Evolutionary conservation across 179 eudicot species (phyloP).

Genomic region (Silene coronaria): DNA sequence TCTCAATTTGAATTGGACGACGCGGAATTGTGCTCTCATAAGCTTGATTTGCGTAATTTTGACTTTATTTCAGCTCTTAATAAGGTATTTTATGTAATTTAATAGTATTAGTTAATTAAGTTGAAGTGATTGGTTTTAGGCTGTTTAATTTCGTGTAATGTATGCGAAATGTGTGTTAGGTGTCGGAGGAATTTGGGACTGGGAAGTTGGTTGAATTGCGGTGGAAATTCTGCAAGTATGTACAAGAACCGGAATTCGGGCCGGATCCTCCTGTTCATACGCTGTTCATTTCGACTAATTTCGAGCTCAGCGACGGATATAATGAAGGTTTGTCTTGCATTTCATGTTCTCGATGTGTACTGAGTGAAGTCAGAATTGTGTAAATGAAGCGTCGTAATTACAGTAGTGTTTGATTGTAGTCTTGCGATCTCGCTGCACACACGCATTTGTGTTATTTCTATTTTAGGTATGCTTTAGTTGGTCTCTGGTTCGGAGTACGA

Average conservation of each 20-base stretch:
- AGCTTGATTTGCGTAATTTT: constrained; percentile 30
- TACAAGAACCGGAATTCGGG: constrained; percentile 78
- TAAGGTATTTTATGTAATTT: neutral
- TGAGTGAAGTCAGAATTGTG: neutral
- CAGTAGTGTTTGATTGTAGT: neutral
- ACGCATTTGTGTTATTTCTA: too few relatives aligned
- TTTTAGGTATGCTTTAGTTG: too few relatives aligned
- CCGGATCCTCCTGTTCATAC: constrained; percentile 62
- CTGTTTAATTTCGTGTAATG: neutral
- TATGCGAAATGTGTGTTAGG: constrained; percentile 34
- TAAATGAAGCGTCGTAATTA: neutral
- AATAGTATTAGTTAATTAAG: neutral
- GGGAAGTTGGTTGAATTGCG: constrained; percentile 28
- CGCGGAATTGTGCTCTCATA: constrained; percentile 31
- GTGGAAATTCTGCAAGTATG: constrained; percentile 61
- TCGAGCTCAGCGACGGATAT: constrained; percentile 27
- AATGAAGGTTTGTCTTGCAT: constrained; percentile 40
- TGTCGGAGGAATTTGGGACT: constrained; percentile 51
- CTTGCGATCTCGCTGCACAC: neutral
- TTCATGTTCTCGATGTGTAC: neutral
- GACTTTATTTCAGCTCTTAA: constrained; percentile 10
- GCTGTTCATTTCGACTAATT: constrained; percentile 40
- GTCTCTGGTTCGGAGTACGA: too few relatives aligned
- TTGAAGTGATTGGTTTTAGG: neutral
- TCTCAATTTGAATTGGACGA: constrained; percentile 36